Evolutionary conservation across 2,329 filamentous ascomycete species (phyloP).

Genomic region (Cladosporium phlei): DNA sequence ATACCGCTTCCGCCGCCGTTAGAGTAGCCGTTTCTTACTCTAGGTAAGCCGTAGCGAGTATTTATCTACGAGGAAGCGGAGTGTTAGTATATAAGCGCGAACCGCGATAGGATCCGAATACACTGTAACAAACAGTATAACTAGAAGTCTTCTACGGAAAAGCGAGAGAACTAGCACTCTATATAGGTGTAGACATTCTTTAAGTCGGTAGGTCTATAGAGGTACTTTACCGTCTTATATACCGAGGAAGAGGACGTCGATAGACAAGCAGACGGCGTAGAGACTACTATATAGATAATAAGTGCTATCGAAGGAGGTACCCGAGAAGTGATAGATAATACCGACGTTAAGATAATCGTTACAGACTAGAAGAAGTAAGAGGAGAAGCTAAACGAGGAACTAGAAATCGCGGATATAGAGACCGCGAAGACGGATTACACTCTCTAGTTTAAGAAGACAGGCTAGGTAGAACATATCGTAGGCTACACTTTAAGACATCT

Average conservation of each 20-base stretch:
- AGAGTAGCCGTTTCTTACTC: not conserved
- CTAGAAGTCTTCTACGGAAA: constrained; percentile 7
- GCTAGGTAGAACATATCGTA: not conserved
- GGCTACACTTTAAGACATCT: not conserved
- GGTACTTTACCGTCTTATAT: constrained; percentile 13
- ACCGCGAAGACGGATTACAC: not conserved
- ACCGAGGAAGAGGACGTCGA: not conserved
- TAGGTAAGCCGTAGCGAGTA: not conserved
- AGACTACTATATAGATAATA: too few species aligned
- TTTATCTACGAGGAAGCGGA: not conserved
- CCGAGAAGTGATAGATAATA: not conserved
- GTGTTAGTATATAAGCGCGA: not conserved
- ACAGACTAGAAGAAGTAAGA: not conserved
- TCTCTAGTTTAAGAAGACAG: not conserved
- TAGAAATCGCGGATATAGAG: not conserved
- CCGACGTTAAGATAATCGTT: not conserved
- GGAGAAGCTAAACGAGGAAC: not conserved
- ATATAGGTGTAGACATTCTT: constrained; percentile 18
- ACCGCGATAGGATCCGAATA: not conserved
- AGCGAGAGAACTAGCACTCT: constrained; percentile 4
- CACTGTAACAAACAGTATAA: not conserved
- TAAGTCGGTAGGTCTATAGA: too few species aligned
- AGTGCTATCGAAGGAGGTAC: too few species aligned
- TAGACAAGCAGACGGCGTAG: not conserved
- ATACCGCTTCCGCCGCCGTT: not conserved